Percentiles rank a stretch among this genome's conserved stretches.
These are phyloP conservation scores for Debaryomyces castellii DNA, from an alignment of 805 yeast species.

Conservation along the genomic window DNA sequence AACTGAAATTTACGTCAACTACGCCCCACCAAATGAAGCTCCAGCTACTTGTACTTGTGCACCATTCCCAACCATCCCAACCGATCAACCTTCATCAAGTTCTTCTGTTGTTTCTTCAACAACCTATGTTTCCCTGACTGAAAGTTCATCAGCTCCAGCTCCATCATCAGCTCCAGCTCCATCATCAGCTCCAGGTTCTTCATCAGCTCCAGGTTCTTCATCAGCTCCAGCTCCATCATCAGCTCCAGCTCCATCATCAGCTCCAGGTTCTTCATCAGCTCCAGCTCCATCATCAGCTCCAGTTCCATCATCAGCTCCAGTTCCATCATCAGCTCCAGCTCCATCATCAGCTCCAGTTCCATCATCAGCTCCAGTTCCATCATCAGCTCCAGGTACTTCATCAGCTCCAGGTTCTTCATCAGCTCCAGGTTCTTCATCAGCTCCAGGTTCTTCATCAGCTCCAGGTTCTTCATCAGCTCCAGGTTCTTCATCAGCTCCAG, in stretches of 20 bases:
- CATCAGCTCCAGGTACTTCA: neutral
- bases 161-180: neutral
- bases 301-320: neutral
- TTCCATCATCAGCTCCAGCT: neutral
- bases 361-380: slow-evolving; percentile 2
- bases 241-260: no score
- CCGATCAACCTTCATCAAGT: neutral
- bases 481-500: slow-evolving; percentile 13
- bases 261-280: slow-evolving; percentile 4
- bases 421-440: slow-evolving; percentile 6
- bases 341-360: no score
- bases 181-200: neutral
- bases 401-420: neutral
- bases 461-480: slow-evolving; percentile 12
- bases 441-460: neutral
- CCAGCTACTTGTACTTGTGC: slow-evolving; percentile 3
- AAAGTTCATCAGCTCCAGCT: neutral
- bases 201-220: slow-evolving; percentile 14
- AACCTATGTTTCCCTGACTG: neutral
- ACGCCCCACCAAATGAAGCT: slow-evolving; percentile 1
- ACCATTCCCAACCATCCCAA: slow-evolving; percentile 4
- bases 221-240: slow-evolving; percentile 19
- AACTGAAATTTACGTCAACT: neutral
- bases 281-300: slow-evolving; percentile 14
- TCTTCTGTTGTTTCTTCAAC: neutral